phyloP scores from a whole-genome alignment of 1,284 basidiomycete species.

The Trichosporon faecale region DNA sequence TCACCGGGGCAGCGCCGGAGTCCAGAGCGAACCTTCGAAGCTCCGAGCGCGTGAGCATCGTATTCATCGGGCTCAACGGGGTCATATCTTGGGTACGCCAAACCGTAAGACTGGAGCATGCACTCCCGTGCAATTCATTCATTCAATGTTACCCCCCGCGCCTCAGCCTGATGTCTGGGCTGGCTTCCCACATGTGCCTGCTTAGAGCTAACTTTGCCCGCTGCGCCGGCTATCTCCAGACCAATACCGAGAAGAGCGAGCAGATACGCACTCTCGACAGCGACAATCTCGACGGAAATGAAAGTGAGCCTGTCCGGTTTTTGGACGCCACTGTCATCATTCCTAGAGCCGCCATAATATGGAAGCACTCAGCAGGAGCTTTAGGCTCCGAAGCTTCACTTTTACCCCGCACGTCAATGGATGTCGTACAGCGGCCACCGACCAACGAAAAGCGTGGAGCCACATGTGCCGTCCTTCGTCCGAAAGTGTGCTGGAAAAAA shows the following conservation, averaged over 20 bases:
- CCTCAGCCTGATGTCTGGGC: background rate
- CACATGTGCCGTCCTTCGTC: background rate
- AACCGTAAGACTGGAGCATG: background rate
- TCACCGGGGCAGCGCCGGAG: too few relatives aligned
- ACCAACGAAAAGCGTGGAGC: background rate
- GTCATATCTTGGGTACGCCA: background rate
- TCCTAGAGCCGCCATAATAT: background rate
- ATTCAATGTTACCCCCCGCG: background rate
- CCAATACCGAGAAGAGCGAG: background rate
- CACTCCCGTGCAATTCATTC: background rate
- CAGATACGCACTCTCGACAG: background rate
- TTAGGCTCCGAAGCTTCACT: background rate
- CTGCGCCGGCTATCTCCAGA: background rate
- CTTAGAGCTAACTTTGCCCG: background rate
- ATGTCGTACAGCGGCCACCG: background rate
- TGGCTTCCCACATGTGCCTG: background rate
- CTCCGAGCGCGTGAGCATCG: background rate
- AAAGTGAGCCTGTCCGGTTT: background rate
- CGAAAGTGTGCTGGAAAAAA: background rate
- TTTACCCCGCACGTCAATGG: background rate
- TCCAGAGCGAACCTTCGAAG: background rate
- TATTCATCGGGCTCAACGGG: background rate
- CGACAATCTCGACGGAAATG: too few relatives aligned
- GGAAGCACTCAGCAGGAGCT: background rate
- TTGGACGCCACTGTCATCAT: background rate